Percentiles rank a stretch among this genome's conserved stretches.
Evolutionary conservation across 2,329 filamentous ascomycete genomes (phyloP).

Genomic region (Aplosporella prunicola): DNA sequence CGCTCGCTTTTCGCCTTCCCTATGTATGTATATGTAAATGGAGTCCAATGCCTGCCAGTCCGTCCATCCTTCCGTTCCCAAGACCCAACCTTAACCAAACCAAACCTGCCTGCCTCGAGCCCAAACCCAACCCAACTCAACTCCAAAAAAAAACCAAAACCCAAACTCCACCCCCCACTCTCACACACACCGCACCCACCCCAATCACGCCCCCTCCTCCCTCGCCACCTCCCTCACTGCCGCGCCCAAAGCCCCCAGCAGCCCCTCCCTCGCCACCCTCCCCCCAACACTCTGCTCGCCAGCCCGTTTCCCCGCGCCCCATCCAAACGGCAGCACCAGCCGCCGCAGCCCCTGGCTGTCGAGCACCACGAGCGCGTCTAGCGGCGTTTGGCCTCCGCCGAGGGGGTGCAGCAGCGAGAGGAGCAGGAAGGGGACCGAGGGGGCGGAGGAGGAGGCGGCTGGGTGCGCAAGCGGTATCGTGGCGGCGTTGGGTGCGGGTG

Average conservation of each 20-base stretch:
- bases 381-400: conserved; percentile 33
- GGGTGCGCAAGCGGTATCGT: background rate
- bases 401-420: conserved; percentile 37
- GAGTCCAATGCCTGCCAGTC: too few relatives aligned
- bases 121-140: too few relatives aligned
- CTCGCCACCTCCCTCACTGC: conserved; percentile 1
- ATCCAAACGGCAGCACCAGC: conserved; percentile 36
- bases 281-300: conserved; percentile 20
- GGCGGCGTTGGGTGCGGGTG: background rate
- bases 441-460: background rate
- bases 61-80: too few relatives aligned
- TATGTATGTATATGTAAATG: too few relatives aligned
- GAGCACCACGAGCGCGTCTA: conserved; percentile 37
- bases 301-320: conserved; percentile 32
- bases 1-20: too few relatives aligned
- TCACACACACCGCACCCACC: background rate
- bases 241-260: conserved; percentile 14
- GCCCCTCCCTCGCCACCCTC: conserved; percentile 19
- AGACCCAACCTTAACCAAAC: too few relatives aligned
- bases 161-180: too few relatives aligned
- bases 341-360: conserved; percentile 28
- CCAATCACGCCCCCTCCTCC: background rate
- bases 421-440: conserved; percentile 20
- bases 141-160: too few relatives aligned
- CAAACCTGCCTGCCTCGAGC: too few relatives aligned